phyloP scores from a whole-genome alignment of 495 filamentous ascomycete species.

The Parathielavia appendiculata region DNA sequence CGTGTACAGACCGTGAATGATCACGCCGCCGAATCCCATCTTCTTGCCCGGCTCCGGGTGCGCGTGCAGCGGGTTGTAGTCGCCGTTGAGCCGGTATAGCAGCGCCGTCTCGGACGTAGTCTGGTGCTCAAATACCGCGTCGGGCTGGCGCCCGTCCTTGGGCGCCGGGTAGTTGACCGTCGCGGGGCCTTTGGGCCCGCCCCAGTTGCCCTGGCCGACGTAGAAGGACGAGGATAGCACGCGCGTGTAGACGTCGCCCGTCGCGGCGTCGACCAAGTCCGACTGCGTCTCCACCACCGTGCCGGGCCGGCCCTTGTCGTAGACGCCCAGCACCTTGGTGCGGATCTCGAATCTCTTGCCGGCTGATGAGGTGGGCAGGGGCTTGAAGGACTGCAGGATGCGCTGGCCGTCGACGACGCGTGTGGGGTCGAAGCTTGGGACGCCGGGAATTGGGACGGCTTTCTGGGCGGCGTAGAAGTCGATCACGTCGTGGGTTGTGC shows the following conservation, averaged over 20 bases:
- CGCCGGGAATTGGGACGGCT: slow-evolving; percentile 60
- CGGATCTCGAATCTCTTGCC: slow-evolving; percentile 72
- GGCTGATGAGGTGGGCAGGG: slow-evolving; percentile 64
- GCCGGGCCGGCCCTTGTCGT: slow-evolving; percentile 85
- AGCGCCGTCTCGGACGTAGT: slow-evolving; percentile 65
- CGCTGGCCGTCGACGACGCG: slow-evolving; percentile 84
- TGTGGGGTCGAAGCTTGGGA: slow-evolving; percentile 69
- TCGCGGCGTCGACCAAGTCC: slow-evolving; percentile 63
- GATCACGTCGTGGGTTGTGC: slow-evolving; percentile 68
- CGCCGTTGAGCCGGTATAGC: slow-evolving; percentile 79
- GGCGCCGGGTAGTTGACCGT: slow-evolving; percentile 71
- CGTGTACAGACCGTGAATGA: slow-evolving; percentile 82
- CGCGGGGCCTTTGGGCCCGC: slow-evolving; percentile 81
- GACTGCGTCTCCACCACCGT: slow-evolving; percentile 78
- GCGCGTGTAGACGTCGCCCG: slow-evolving; percentile 66
- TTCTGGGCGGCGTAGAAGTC: slow-evolving; percentile 73
- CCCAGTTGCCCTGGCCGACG: slow-evolving; percentile 82
- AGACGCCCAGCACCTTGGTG: slow-evolving; percentile 77
- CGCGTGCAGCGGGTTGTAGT: slow-evolving; percentile 88
- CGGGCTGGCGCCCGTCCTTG: slow-evolving; percentile 58
- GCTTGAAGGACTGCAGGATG: slow-evolving; percentile 69
- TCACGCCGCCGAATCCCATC: slow-evolving; percentile 86
- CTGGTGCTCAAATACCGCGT: slow-evolving; percentile 63
- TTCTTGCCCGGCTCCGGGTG: slow-evolving; percentile 75
- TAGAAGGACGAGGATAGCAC: slow-evolving; percentile 67